Evolutionary conservation across 441 rosid species (phyloP), one percentile per base, ranked within the genome.

Genomic region (Erodium moschatum): DNA sequence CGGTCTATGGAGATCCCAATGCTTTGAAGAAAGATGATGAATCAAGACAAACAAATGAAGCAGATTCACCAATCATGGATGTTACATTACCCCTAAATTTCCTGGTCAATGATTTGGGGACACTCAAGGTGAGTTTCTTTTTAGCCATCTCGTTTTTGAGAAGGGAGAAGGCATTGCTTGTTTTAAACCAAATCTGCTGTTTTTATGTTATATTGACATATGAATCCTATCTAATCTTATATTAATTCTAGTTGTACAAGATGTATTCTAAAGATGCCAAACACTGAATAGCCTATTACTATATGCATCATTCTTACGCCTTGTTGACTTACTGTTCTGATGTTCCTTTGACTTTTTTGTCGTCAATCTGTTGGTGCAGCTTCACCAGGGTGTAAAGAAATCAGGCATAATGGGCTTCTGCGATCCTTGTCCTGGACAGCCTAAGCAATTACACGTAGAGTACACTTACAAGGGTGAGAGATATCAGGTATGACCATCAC

Each of bases 391-490:
- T 66, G 86, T 95, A 72, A 92, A 87, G 80, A 95, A 95, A 76
- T 90, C 92, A 0, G 98, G 97, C 73, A 90, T 95, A 15, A 92
- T 95, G 98, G 99, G 99, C 3, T 95, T 92, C 75, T 92, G 89
- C n/a, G 93, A 95, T 84, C 96, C 99, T 10, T 92, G 96, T 72
- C 99, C 98, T 0, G 93, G 88, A 42, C 89, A 85, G 68, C 86
- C 89, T 15, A 95, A 92, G 79, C 87, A 84, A 76, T 67, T 95
- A 81, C 78, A 72, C 69, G 79, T 95, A 67, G 89, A 86, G 65
- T 92, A 86, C 75, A 86, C 91, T 63, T 87, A 64, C 20, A 74
- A 70, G n/a, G 86, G 89, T 69, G 78, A 76, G 29, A 62, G 70
- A 63, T 89, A 68, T 13, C 74, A 87, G 97, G 93, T 87, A 70